Conservation (phyloP, 441 rosid genomes). For the Cnidoscolus chayamansa region DNA sequence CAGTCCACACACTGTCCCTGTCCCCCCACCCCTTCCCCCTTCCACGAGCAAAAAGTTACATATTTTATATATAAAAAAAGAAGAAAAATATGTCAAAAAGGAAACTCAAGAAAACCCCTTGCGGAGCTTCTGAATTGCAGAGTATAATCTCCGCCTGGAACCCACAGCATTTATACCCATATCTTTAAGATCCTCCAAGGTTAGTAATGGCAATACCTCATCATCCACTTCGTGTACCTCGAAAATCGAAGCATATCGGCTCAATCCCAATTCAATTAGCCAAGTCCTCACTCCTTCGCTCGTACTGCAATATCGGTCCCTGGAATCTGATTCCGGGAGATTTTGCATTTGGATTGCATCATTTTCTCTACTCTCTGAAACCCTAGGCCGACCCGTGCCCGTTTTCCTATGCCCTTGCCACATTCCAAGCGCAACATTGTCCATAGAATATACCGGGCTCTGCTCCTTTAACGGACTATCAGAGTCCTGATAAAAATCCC, state of each 20-base stretch:
- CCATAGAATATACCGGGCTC: slow-evolving; percentile 47
- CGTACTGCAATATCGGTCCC: slow-evolving; percentile 24
- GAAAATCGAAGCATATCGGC: slow-evolving; percentile 66
- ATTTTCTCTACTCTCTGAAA: slow-evolving; percentile 31
- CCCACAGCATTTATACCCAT: slow-evolving; percentile 78
- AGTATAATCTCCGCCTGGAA: slow-evolving; percentile 56
- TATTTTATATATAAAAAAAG: background rate
- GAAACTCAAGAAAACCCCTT: slow-evolving; percentile 47
- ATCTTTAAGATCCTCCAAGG: slow-evolving; percentile 70
- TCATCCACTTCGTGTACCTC: slow-evolving; percentile 73
- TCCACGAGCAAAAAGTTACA: slow-evolving; percentile 4
- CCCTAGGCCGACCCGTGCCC: slow-evolving; percentile 30
- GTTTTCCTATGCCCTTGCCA: slow-evolving; percentile 43
- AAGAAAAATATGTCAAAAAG: background rate
- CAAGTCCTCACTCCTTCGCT: slow-evolving; percentile 54
- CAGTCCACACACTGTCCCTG: slow-evolving; percentile 21
- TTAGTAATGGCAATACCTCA: slow-evolving; percentile 58
- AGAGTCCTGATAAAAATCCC: slow-evolving; percentile 47
- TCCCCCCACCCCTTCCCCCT: background rate
- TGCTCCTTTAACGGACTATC: slow-evolving; percentile 40
- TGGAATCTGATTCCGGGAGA: slow-evolving; percentile 26
- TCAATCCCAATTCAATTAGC: slow-evolving; percentile 59
- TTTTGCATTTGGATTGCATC: slow-evolving; percentile 33
- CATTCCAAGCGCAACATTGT: slow-evolving; percentile 32
- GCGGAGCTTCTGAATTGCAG: slow-evolving; percentile 62